Evolutionary conservation across 1,284 basidiomycete species (phyloP).

Genomic region (Trametes pubescens): DNA sequence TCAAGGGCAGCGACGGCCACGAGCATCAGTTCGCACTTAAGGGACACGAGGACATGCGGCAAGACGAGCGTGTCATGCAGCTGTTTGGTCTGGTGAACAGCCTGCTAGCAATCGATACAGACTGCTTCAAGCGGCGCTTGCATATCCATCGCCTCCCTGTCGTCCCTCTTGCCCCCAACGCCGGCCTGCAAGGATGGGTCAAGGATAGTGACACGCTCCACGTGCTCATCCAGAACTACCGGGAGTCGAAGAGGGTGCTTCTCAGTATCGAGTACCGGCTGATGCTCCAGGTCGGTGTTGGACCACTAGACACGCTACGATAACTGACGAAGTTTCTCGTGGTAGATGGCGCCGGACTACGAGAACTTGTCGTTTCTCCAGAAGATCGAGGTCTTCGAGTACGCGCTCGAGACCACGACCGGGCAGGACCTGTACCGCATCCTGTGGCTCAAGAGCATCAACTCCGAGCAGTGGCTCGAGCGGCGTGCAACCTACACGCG

Average conservation of each 20-base stretch:
- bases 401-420: slow-evolving; percentile 97
- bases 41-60: slow-evolving; percentile 95
- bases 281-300: slow-evolving; percentile 84
- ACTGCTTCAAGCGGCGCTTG: slow-evolving; percentile 95
- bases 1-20: slow-evolving; percentile 92
- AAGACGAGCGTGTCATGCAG: slow-evolving; percentile 99
- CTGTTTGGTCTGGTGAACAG: slow-evolving; percentile 98
- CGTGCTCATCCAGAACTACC: slow-evolving; percentile 95
- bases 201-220: slow-evolving; percentile 97
- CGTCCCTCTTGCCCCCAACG: slow-evolving; percentile 96
- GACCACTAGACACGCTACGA: not conserved
- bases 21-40: slow-evolving; percentile 96
- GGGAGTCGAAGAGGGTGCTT: slow-evolving; percentile 94
- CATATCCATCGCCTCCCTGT: slow-evolving; percentile 96
- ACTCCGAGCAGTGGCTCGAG: slow-evolving; percentile 98
- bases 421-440: slow-evolving; percentile 99
- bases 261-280: slow-evolving; percentile 98
- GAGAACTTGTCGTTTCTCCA: slow-evolving; percentile 94
- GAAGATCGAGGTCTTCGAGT: slow-evolving; percentile 99
- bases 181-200: slow-evolving; percentile 95
- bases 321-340: not conserved
- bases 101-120: slow-evolving; percentile 90
- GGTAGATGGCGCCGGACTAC: slow-evolving; percentile 98
- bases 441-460: slow-evolving; percentile 94
- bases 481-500: slow-evolving; percentile 97